Percentiles rank a stretch among this genome's conserved stretches.
These are phyloP conservation scores for Sphaerosporella brunnea DNA, from an alignment of 495 filamentous ascomycete species.

Conservation along the genomic window DNA sequence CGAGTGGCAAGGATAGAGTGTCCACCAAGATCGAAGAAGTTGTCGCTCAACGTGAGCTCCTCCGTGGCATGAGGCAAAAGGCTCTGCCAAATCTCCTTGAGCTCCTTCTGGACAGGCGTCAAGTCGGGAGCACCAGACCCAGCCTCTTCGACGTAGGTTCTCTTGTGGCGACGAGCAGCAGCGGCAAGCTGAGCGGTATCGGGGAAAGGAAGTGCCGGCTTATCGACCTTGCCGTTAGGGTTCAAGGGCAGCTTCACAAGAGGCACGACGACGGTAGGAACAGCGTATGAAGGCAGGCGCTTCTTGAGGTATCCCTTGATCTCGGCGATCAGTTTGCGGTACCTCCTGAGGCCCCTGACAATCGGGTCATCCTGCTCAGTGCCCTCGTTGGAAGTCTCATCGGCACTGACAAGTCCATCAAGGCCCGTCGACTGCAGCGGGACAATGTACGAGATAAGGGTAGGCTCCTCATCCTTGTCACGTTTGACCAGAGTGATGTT, in stretches of 20 bases:
- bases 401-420: slow-evolving; percentile 16
- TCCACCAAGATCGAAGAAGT: slow-evolving; percentile 79
- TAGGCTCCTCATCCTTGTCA: slow-evolving; percentile 81
- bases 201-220: slow-evolving; percentile 78
- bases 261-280: slow-evolving; percentile 64
- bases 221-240: slow-evolving; percentile 90
- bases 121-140: slow-evolving; percentile 31
- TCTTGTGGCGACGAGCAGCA: slow-evolving; percentile 16
- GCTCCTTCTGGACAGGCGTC: slow-evolving; percentile 11
- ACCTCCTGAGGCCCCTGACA: slow-evolving; percentile 44
- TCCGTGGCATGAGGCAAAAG: slow-evolving; percentile 34
- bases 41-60: slow-evolving; percentile 45
- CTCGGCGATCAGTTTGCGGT: slow-evolving; percentile 51
- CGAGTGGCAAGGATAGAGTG: slow-evolving; percentile 78
- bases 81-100: slow-evolving; percentile 34
- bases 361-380: slow-evolving; percentile 34
- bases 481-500: slow-evolving; percentile 74
- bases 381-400: slow-evolving; percentile 26
- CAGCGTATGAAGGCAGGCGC: slow-evolving; percentile 62
- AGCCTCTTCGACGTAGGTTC: slow-evolving; percentile 38
- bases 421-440: slow-evolving; percentile 30
- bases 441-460: slow-evolving; percentile 77
- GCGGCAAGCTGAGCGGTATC: slow-evolving; percentile 46
- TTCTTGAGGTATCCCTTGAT: slow-evolving; percentile 55
- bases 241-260: slow-evolving; percentile 71